A percentile compares a stretch with the other conserved stretches of the same genome.
Conservation (phyloP, 768 basidiomycete species). For the Obba rivulosa region DNA sequence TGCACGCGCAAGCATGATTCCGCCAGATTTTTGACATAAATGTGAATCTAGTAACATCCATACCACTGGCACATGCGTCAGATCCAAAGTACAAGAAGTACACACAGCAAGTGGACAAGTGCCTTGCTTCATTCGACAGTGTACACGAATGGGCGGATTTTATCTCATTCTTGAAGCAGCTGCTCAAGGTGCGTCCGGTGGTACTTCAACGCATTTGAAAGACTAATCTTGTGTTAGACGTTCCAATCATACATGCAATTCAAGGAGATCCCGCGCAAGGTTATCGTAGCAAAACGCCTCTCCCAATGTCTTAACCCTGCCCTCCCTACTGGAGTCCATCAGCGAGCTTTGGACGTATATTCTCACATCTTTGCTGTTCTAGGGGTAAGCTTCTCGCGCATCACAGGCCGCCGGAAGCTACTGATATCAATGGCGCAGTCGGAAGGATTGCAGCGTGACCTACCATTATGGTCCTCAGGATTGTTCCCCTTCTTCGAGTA, state of each 20-base stretch:
- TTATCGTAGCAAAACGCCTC: conserved; percentile 90
- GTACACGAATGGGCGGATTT: conserved; percentile 99
- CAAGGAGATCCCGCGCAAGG: conserved; percentile 92
- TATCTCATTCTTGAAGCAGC: conserved; percentile 91
- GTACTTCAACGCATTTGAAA: no score
- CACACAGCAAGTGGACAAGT: conserved; percentile 86
- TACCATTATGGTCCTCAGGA: conserved; percentile 92
- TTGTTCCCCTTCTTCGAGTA: conserved; percentile 99
- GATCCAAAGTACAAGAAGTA: conserved; percentile 97
- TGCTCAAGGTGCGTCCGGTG: conserved; percentile 67
- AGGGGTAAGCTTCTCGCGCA: conserved; percentile 51
- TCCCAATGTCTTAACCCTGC: conserved; percentile 98
- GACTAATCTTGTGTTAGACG: conserved; percentile 48
- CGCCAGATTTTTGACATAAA: background rate
- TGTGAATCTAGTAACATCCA: conserved; percentile 31
- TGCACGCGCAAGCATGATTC: background rate
- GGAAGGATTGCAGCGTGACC: conserved; percentile 81
- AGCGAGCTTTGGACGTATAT: conserved; percentile 94
- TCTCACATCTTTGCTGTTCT: conserved; percentile 86
- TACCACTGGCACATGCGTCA: conserved; percentile 54
- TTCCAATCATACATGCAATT: conserved; percentile 92
- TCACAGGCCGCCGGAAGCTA: background rate
- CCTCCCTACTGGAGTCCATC: conserved; percentile 93
- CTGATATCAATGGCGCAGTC: conserved; percentile 39
- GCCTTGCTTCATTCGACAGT: conserved; percentile 87